Evolutionary conservation across 2,329 filamentous ascomycete genomes (phyloP), one percentile per base, ranked within the genome.

Genomic region (Lasiodiplodia theobromae): DNA sequence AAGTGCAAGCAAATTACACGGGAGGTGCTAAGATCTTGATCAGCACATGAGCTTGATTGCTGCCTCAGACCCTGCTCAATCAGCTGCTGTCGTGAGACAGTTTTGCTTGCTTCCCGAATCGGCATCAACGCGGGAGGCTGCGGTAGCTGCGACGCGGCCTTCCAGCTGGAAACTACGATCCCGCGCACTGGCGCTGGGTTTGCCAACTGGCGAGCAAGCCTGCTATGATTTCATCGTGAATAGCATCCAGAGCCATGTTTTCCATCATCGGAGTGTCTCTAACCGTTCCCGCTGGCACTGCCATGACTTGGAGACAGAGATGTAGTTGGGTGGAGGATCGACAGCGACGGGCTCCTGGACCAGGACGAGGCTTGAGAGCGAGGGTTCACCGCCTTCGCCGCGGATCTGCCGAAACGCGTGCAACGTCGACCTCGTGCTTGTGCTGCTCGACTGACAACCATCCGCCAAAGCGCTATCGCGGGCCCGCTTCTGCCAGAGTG

Each of bases 381-480:
- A 37, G 38, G 18, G 3, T 49, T 53, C 60, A 64, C 60, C 60
- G 47, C 60, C 60, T 31, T 38, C 54, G 60, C 31, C 58, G 44
- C 44, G 44, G 60, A 64, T 64, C 60, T 64, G 47, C 60, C 60
- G 60, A 64, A 52, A 64, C 60, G 60, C 60, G 60, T 64, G 60
- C 60, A 64, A 64, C 60, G 47, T 52, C 60, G 31, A 64, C 60
- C 60, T 64, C 60, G 44, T 64, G 60, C 60, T 64, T 64, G 60
- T 31, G 47, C 60, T 47, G 60, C 60, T 64, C 47, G 31, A 64
- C 60, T n/a, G 28, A 52, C 60, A 18, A 52, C 60, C 60, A 64
- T 52, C 60, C 21, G 47, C 47, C 44, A 21, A 37, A 52, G 31
- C 60, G 60, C 47, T 31, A 21, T 52, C n/a, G 44, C n/a, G 31